A percentile compares a stretch with the other conserved stretches of the same genome.
Conservation (phyloP, 75 land plant species). For the Larix kaempferi region DNA sequence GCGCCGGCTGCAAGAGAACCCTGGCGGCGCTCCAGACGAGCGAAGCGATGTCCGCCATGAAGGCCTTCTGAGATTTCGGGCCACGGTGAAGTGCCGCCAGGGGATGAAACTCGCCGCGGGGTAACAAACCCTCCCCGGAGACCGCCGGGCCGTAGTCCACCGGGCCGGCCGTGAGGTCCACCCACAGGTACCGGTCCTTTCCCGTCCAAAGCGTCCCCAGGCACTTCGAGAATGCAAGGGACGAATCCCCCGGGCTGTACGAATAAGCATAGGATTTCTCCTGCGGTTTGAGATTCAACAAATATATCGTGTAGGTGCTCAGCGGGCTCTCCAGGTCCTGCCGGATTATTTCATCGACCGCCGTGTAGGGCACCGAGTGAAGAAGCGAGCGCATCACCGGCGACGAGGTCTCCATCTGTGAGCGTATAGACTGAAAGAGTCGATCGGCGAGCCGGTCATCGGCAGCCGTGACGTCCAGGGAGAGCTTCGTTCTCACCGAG, state of each 20-base stretch:
- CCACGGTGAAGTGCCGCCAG: slow-evolving; percentile 61
- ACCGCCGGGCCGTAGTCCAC: slow-evolving; percentile 95
- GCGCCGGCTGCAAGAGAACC: slow-evolving; percentile 72
- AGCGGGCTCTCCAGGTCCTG: slow-evolving; percentile 24
- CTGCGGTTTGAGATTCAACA: slow-evolving; percentile 51
- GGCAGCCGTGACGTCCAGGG: slow-evolving; percentile 38
- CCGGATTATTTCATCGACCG: slow-evolving; percentile 57
- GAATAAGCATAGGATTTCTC: slow-evolving; percentile 48
- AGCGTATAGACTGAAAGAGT: slow-evolving; percentile 28
- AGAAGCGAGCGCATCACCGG: slow-evolving; percentile 28
- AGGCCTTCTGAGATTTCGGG: slow-evolving; percentile 57
- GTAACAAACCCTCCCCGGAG: slow-evolving; percentile 91
- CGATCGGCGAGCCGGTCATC: slow-evolving; percentile 25
- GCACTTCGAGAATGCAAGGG: slow-evolving; percentile 53
- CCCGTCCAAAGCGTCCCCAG: slow-evolving; percentile 85
- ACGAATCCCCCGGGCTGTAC: slow-evolving; percentile 22
- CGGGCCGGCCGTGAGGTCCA: slow-evolving; percentile 94
- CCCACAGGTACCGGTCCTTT: slow-evolving; percentile 81
- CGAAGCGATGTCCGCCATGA: slow-evolving; percentile 86
- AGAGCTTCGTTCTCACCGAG: slow-evolving; percentile 34
- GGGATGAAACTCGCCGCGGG: slow-evolving; percentile 85
- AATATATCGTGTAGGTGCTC: slow-evolving; percentile 43
- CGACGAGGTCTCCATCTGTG: slow-evolving; percentile 37
- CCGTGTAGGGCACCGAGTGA: slow-evolving; percentile 44
- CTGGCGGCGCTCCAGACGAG: slow-evolving; percentile 79